Conservation (phyloP, 352 stramenopile genomes). For the Phytophthora citrophthora region DNA sequence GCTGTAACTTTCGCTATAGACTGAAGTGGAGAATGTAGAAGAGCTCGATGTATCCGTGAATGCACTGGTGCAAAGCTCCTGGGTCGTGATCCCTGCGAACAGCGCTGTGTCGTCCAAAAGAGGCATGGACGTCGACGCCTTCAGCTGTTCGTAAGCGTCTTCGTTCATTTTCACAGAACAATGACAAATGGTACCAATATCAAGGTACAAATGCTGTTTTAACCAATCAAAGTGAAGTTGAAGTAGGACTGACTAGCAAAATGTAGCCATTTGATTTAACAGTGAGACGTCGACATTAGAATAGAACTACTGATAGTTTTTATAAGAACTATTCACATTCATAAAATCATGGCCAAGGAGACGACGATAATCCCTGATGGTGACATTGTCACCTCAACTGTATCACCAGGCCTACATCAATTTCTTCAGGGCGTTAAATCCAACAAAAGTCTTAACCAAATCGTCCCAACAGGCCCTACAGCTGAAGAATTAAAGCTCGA, state of each 20-base stretch:
- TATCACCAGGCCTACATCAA: neutral
- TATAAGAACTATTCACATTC: neutral
- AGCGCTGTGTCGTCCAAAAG: conserved; percentile 8
- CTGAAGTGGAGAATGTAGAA: neutral
- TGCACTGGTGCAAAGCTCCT: neutral
- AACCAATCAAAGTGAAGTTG: conserved; percentile 4
- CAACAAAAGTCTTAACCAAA: conserved; percentile 4
- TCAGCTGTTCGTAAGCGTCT: neutral
- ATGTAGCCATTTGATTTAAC: conserved; percentile 23
- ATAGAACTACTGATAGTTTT: neutral
- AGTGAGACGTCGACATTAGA: neutral
- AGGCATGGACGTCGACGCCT: conserved; percentile 6
- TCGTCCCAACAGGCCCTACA: neutral
- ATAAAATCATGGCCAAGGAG: neutral
- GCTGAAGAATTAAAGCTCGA: conserved; percentile 10
- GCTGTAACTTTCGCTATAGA: conserved; percentile 25
- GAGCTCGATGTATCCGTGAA: neutral
- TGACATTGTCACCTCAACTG: neutral
- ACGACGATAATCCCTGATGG: no score
- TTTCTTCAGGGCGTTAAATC: neutral
- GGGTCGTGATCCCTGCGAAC: neutral
- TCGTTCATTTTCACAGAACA: conserved; percentile 17
- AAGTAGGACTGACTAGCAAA: conserved; percentile 2
- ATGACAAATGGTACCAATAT: conserved; percentile 5
- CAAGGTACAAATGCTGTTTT: neutral